Conservation (phyloP, 106 monocot genomes). For the Dioscorea alata region DNA sequence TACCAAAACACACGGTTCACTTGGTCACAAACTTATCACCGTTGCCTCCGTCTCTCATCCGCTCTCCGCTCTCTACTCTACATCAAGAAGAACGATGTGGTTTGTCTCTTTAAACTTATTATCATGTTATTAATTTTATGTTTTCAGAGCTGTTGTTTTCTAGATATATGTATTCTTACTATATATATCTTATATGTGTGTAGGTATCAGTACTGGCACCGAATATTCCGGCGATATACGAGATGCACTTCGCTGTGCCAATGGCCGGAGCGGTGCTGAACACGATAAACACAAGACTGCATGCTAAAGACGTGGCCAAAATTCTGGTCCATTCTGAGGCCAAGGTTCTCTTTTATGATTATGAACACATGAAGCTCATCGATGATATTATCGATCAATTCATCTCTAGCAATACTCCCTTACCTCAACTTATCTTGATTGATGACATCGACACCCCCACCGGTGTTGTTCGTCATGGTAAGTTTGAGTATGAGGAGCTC, state of each 20-base stretch:
- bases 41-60: constrained; percentile 57
- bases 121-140: too few species aligned
- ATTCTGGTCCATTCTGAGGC: constrained; percentile 51
- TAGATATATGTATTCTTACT: too few species aligned
- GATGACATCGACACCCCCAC: constrained; percentile 29
- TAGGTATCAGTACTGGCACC: constrained; percentile 68
- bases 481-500: constrained; percentile 52
- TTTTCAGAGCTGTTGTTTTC: too few species aligned
- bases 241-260: constrained; percentile 77
- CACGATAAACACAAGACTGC: constrained; percentile 65
- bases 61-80: constrained; percentile 26
- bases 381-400: constrained; percentile 22
- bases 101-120: too few species aligned
- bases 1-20: constrained; percentile 44
- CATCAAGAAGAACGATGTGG: constrained; percentile 66
- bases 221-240: constrained; percentile 58
- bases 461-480: not conserved
- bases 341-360: constrained; percentile 57
- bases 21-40: constrained; percentile 59
- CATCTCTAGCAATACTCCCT: too few species aligned
- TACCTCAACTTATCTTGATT: constrained; percentile 31
- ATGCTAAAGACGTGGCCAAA: constrained; percentile 31
- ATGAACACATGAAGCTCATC: constrained; percentile 26
- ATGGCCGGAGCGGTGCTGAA: constrained; percentile 79
- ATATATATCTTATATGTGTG: not conserved